Conservation (phyloP, 768 basidiomycete genomes). For the Amanita rubescens region DNA sequence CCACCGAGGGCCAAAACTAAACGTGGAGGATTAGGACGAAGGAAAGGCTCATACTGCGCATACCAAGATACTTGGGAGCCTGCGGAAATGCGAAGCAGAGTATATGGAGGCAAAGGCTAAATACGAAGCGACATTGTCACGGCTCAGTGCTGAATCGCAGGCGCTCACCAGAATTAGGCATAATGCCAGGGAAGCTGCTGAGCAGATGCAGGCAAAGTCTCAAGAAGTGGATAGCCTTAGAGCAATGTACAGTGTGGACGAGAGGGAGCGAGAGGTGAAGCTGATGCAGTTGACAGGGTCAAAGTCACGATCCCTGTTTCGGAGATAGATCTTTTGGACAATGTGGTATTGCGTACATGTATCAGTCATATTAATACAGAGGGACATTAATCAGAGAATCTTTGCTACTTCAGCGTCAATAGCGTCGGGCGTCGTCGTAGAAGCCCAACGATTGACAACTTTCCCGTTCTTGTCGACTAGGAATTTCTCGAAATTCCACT, state of each 20-base stretch:
- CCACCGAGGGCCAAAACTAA: background rate
- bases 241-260: slow-evolving; percentile 59
- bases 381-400: slow-evolving; percentile 29
- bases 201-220: slow-evolving; percentile 62
- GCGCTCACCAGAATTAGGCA: slow-evolving; percentile 42
- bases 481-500: slow-evolving; percentile 95
- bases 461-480: slow-evolving; percentile 71
- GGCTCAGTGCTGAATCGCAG: slow-evolving; percentile 39
- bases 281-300: slow-evolving; percentile 34
- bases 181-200: slow-evolving; percentile 50
- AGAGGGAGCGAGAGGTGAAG: slow-evolving; percentile 55
- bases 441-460: slow-evolving; percentile 70
- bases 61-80: slow-evolving; percentile 42
- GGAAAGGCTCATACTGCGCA: slow-evolving; percentile 46
- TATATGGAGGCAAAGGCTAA: slow-evolving; percentile 56
- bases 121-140: slow-evolving; percentile 44
- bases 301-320: slow-evolving; percentile 6
- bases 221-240: slow-evolving; percentile 65
- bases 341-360: background rate
- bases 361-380: background rate
- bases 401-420: slow-evolving; percentile 61
- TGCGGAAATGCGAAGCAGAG: slow-evolving; percentile 57
- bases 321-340: background rate
- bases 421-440: slow-evolving; percentile 60
- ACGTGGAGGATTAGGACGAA: slow-evolving; percentile 37